Conservation (phyloP, 352 stramenopile genomes). For the Blastocystis sp. region DNA sequence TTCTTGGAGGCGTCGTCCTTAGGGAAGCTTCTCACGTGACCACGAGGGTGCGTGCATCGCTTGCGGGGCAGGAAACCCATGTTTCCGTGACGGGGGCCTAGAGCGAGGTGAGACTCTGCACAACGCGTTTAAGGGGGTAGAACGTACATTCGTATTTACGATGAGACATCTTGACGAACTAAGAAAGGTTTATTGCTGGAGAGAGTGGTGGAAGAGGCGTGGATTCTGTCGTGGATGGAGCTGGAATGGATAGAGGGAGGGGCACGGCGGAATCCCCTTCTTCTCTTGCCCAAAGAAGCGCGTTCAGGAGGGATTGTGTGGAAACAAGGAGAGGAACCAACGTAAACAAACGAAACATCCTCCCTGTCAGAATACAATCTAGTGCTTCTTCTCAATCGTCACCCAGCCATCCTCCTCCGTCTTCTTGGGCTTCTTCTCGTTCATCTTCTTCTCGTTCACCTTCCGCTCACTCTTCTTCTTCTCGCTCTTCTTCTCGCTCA, state of each 20-base stretch:
- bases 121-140: background rate
- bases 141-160: constrained; percentile 88
- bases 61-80: too few relatives aligned
- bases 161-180: constrained; percentile 84
- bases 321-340: background rate
- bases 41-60: too few relatives aligned
- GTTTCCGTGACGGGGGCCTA: too few relatives aligned
- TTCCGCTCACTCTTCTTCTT: constrained; percentile 48
- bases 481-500: constrained; percentile 40
- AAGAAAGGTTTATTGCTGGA: constrained; percentile 27
- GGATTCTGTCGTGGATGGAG: background rate
- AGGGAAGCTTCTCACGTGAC: too few relatives aligned
- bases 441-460: constrained; percentile 19
- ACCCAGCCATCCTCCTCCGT: constrained; percentile 29
- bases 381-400: constrained; percentile 63
- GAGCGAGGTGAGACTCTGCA: background rate
- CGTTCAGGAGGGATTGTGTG: background rate
- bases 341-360: constrained; percentile 23
- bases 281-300: background rate
- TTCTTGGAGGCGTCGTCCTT: too few relatives aligned
- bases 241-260: too few relatives aligned
- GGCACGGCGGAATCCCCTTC: background rate
- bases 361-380: constrained; percentile 31
- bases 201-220: constrained; percentile 10
- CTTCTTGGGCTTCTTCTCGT: constrained; percentile 64